Evolutionary conservation across 441 rosid genomes (phyloP).

Genomic region (Arabidopsis hybrid): DNA sequence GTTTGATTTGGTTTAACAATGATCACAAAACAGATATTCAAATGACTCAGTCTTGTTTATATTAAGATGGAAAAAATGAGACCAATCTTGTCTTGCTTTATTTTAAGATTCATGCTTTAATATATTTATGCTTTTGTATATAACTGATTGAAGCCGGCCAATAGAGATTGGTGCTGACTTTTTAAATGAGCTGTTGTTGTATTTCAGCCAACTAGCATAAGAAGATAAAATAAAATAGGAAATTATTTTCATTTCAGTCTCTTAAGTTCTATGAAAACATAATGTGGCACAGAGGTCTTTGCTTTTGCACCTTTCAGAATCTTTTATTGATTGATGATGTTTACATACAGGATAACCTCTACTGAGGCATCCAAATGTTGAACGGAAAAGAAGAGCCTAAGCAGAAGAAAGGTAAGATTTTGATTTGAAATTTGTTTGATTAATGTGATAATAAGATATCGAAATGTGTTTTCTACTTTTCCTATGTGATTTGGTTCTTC

Average conservation of each 20-base stretch:
- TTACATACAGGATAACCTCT: conserved; percentile 41
- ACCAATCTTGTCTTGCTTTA: conserved; percentile 15
- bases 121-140: conserved; percentile 23
- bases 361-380: conserved; percentile 42
- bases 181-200: conserved; percentile 38
- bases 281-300: conserved; percentile 37
- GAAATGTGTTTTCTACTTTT: not conserved
- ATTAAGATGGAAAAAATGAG: conserved; percentile 11
- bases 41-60: conserved; percentile 9
- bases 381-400: conserved; percentile 34
- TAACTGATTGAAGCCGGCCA: conserved; percentile 44
- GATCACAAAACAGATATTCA: conserved; percentile 21
- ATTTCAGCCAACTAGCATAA: conserved; percentile 33
- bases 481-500: not conserved
- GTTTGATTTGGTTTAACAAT: conserved; percentile 15
- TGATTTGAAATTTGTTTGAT: not conserved
- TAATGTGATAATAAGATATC: conserved; percentile 1
- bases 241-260: conserved; percentile 12
- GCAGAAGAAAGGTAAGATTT: conserved; percentile 36
- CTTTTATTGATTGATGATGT: conserved; percentile 31
- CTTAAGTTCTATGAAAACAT: conserved; percentile 32
- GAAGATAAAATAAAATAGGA: conserved; percentile 1
- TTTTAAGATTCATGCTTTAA: conserved; percentile 25
- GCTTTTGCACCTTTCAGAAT: conserved; percentile 31
- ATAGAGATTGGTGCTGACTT: conserved; percentile 33